Evolutionary conservation across 768 basidiomycete genomes (phyloP), one percentile per base, ranked within the genome.

Genomic region (Tricholoma bakamatsutake): DNA sequence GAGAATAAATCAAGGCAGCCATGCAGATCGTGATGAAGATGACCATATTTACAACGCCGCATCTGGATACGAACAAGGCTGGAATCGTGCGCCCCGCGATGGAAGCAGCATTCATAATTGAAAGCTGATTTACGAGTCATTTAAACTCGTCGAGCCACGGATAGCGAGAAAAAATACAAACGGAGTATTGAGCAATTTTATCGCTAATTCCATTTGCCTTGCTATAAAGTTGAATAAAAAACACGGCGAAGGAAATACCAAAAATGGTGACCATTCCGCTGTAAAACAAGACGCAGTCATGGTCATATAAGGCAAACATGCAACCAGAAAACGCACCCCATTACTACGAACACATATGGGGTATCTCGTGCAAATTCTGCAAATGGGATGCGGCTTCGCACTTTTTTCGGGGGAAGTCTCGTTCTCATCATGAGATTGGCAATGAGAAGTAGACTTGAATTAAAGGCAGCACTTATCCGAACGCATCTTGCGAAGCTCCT

Each of bases 91-190:
- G 76, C 5, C 85, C 85, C 39, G 79, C 66, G 17, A 80, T 65
- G 50, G 74, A 75, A 15, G 76, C 72, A 3, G 73, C 82, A 54
- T 84, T 86, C 11, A 84, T 60, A 31, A 85, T 74, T 0, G 81
- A 71, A 15, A 84, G 57, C 78, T 83, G 45, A 11, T 52, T 2
- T 37, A 13, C 31, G 31, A 31, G 12, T 51, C 40, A 33, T 21
- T 28, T 9, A 39, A n/a, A 28, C 17, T 13, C n/a, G 24, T 17
- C 8, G 12, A 43, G 1, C 21, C 43, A 21, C 33, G 35, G 30
- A 11, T 27, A n/a, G 3, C 15, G 27, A 30, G 9, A 27, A 45
- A 17, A 5, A 27, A 27, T 21, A 28, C 15, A 15, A 28, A 45
- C 48, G 35, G 28, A 50, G 39, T 31, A 28, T 3, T 28, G 27